A percentile compares a stretch with the other conserved stretches of the same genome.
These are phyloP conservation scores for Bryoerythrophyllum caledonicum DNA, from an alignment of 225 moss, liverwort and hornwort genomes.

Conservation along the genomic window DNA sequence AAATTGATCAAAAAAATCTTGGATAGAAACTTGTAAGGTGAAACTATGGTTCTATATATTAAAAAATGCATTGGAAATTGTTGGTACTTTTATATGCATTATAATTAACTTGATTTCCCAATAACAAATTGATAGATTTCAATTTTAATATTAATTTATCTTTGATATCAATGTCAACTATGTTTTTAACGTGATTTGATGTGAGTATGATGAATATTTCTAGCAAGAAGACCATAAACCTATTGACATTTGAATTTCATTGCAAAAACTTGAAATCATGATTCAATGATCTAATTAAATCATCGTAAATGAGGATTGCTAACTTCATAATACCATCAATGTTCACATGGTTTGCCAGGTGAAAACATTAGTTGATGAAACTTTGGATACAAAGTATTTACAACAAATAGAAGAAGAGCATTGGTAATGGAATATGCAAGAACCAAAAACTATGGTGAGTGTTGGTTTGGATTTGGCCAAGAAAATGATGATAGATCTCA, in stretches of 20 bases:
- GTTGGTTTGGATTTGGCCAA: neutral
- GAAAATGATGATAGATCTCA: neutral
- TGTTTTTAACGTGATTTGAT: neutral
- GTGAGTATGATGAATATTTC: neutral
- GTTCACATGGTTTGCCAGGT: neutral
- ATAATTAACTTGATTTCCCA: accelerated
- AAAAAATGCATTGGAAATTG: accelerated
- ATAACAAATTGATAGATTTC: neutral
- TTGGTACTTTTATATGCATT: accelerated
- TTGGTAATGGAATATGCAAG: neutral
- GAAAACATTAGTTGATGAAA: neutral
- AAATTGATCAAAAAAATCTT: neutral
- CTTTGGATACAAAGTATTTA: neutral
- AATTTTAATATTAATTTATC: neutral
- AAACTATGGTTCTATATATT: neutral
- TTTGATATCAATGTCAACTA: accelerated
- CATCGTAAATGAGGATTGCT: neutral
- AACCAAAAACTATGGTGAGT: accelerated
- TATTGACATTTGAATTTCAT: neutral
- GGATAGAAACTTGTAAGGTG: accelerated
- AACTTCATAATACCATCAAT: neutral
- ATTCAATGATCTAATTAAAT: neutral
- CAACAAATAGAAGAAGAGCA: conserved; percentile 3
- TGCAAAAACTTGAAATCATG: neutral
- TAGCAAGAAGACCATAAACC: neutral